Conservation (phyloP, 352 stramenopile species). For the Aphanomyces stellatus region DNA sequence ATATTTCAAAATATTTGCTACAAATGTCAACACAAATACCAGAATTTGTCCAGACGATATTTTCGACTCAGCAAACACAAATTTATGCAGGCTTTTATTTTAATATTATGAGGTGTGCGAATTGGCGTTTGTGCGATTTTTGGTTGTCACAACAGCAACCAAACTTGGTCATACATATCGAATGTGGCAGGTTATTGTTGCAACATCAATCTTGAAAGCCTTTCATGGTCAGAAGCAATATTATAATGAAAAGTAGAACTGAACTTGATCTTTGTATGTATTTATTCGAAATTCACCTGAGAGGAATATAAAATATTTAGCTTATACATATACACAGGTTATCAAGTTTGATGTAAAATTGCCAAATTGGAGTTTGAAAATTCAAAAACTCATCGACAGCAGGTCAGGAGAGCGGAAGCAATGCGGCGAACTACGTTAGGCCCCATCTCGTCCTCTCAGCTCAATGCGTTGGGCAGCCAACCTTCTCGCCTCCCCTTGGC, state of each 20-base stretch:
- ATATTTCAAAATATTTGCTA: too few relatives aligned
- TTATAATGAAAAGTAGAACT: background rate
- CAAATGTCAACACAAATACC: too few relatives aligned
- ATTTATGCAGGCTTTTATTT: too few relatives aligned
- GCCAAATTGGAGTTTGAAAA: slow-evolving; percentile 8
- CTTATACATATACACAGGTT: background rate
- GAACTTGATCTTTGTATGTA: background rate
- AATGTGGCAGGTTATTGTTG: too few relatives aligned
- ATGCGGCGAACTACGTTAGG: slow-evolving; percentile 83
- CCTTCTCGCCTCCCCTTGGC: slow-evolving; percentile 49
- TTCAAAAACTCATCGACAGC: background rate
- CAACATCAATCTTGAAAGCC: too few relatives aligned
- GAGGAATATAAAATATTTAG: background rate
- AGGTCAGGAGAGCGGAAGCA: too few relatives aligned
- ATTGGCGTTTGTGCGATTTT: too few relatives aligned
- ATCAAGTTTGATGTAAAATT: background rate
- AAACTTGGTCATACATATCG: too few relatives aligned
- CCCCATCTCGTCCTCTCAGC: slow-evolving; percentile 75
- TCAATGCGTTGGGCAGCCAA: slow-evolving; percentile 47
- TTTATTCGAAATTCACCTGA: background rate
- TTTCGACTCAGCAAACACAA: too few relatives aligned
- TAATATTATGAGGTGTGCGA: too few relatives aligned
- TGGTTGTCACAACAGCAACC: too few relatives aligned
- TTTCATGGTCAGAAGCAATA: background rate
- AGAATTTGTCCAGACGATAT: too few relatives aligned